phyloP scores from a whole-genome alignment of 257 asterid species.

The Rubia yunnanensis region DNA sequence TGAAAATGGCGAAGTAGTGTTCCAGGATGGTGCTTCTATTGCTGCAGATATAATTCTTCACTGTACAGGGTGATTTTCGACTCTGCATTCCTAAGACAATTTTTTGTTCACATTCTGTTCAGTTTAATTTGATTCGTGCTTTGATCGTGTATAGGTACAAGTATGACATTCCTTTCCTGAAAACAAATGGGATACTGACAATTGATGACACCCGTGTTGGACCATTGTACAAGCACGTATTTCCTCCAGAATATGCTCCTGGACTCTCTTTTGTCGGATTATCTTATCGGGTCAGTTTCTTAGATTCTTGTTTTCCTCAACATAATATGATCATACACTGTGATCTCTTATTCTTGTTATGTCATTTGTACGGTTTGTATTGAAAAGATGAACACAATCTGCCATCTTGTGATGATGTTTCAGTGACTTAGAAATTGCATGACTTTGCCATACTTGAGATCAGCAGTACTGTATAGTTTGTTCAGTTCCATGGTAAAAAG shows the following conservation, averaged over 20 bases:
- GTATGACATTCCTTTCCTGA: constrained; percentile 42
- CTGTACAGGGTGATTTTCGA: constrained; percentile 43
- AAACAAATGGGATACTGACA: constrained; percentile 43
- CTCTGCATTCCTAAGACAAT: background rate
- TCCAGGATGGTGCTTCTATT: constrained; percentile 45
- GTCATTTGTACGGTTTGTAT: too few species aligned
- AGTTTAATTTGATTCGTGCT: background rate
- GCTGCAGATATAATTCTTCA: constrained; percentile 49
- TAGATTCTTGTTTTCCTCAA: background rate
- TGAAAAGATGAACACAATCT: background rate
- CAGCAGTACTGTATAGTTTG: too few species aligned
- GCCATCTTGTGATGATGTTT: background rate
- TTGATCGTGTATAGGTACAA: constrained; percentile 30
- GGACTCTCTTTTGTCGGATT: constrained; percentile 51
- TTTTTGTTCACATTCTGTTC: background rate
- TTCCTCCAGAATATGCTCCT: constrained; percentile 59
- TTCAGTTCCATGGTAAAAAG: background rate
- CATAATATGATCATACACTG: background rate
- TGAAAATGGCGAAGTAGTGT: constrained; percentile 45
- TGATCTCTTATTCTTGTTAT: too few species aligned
- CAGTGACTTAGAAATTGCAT: background rate
- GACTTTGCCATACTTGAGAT: too few species aligned
- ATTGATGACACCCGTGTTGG: constrained; percentile 51
- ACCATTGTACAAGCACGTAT: constrained; percentile 54
- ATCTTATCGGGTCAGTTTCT: constrained; percentile 24